phyloP scores from a whole-genome alignment of 2,329 filamentous ascomycete species.

The Cercospora sesami region DNA sequence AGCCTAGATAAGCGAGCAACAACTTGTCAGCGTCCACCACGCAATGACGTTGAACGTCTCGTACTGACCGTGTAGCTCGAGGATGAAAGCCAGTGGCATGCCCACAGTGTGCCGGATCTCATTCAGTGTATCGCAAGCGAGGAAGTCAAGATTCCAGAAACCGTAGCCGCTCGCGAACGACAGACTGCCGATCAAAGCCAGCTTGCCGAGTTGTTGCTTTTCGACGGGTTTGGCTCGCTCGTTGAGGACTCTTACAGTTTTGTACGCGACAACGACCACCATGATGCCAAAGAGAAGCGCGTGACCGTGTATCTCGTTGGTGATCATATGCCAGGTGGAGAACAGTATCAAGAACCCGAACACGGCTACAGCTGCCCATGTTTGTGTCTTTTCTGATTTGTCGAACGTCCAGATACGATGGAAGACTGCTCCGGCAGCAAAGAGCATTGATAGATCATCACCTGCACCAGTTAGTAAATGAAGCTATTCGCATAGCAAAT shows the following conservation, averaged over 20 bases:
- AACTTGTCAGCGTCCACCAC: neutral
- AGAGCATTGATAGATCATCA: neutral
- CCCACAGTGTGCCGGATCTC: neutral
- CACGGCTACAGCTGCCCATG: neutral
- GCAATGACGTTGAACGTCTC: neutral
- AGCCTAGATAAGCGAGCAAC: neutral
- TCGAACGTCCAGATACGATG: conserved; percentile 4
- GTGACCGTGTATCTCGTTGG: neutral
- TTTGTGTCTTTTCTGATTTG: neutral
- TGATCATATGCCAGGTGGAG: conserved; percentile 4
- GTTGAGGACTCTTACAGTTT: neutral
- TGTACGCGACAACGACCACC: conserved; percentile 2
- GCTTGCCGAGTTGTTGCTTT: neutral
- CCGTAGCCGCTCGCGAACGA: neutral
- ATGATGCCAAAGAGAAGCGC: neutral
- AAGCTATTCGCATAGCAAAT: neutral
- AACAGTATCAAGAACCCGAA: neutral
- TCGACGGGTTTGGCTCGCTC: neutral
- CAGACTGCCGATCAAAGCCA: neutral
- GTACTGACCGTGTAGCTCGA: conserved; percentile 1
- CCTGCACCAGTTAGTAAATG: neutral
- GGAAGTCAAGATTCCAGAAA: neutral
- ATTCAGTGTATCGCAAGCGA: neutral
- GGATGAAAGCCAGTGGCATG: neutral
- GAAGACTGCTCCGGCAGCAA: neutral